A percentile compares a stretch with the other conserved stretches of the same genome.
Conservation (phyloP, 345 rosid genomes). For the Eucalyptus curtisii region DNA sequence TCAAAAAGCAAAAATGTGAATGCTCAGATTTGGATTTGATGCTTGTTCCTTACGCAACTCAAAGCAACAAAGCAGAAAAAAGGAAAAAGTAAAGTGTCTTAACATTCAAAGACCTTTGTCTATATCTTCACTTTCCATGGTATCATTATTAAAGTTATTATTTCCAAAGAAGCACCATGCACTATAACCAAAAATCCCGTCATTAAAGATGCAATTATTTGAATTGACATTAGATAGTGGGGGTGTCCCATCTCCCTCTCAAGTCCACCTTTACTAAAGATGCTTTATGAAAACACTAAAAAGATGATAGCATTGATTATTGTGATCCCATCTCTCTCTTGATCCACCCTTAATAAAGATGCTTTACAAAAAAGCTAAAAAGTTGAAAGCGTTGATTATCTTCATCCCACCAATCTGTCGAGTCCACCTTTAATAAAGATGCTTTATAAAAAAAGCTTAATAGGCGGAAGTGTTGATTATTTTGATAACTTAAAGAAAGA, state of each 20-base stretch:
- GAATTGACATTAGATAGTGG: not conserved
- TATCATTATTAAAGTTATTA: not conserved
- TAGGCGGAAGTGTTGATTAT: no score
- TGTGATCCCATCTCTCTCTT: not conserved
- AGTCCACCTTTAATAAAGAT: no score
- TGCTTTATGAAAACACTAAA: not conserved
- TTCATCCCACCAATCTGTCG: no score
- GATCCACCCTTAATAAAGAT: not conserved
- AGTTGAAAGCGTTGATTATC: no score
- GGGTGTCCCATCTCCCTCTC: not conserved
- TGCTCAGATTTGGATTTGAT: not conserved
- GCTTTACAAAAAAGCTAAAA: not conserved
- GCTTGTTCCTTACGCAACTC: not conserved
- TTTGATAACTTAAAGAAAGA: no score
- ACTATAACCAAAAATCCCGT: not conserved
- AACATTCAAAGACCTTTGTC: not conserved
- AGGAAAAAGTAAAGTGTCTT: not conserved
- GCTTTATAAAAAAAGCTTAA: no score
- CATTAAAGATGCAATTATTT: not conserved
- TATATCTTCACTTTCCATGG: not conserved
- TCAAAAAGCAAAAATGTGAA: not conserved
- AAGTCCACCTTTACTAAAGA: not conserved
- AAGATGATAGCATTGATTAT: not conserved
- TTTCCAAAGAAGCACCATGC: fast-evolving
- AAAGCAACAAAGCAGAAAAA: not conserved